Evolutionary conservation across 2,329 filamentous ascomycete genomes (phyloP), one percentile per base, ranked within the genome.

Genomic region (Cadophora gregata): DNA sequence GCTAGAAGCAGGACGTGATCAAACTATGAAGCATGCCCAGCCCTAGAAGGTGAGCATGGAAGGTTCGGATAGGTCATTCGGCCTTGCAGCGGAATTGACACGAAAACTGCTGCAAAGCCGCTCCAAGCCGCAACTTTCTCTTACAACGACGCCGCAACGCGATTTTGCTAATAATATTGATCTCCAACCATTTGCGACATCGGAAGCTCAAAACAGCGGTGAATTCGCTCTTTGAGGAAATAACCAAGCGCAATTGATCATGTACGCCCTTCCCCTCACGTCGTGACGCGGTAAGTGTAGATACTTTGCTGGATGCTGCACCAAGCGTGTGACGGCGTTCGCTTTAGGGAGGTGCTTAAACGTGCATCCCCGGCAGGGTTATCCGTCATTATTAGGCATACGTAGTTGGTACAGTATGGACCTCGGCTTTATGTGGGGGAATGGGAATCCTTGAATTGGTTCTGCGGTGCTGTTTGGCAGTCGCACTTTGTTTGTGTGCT

Each of bases 401-500:
- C n/a, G 56, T 21, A 59, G 12, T 14, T 31, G 19, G 59, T 31
- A 27, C 27, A 38, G n/a, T 33, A 59, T 59, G 53, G 38, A 63
- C 21, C 61, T 65, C 67, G 64, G 64, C 62, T 65, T 51, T 60
- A 33, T 29, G 62, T 69, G 67, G 63, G 63, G 60, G 25, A 31
- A 55, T 50, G 55, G 55, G 27, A 58, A 58, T 58, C 55, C 55
- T 42, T 58, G 55, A 42, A 58, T 19, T 53, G 50, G 10, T 24
- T 58, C 21, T 38, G n/a, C 19, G 1, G 29, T 38, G 53, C 19
- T 42, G 29, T 58, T 58, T 58, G 31, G 29, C 53, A 56, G 31
- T 36, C 16, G 19, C 16, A 5, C 33, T 45, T 60, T 24, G 7
- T 53, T 19, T 62, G n/a, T 36, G 36, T 51, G 45, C 48, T 55